Evolutionary conservation across 2,329 filamentous ascomycete species (phyloP), one percentile per base, ranked within the genome.

Genomic region (Fusarium domesticum): DNA sequence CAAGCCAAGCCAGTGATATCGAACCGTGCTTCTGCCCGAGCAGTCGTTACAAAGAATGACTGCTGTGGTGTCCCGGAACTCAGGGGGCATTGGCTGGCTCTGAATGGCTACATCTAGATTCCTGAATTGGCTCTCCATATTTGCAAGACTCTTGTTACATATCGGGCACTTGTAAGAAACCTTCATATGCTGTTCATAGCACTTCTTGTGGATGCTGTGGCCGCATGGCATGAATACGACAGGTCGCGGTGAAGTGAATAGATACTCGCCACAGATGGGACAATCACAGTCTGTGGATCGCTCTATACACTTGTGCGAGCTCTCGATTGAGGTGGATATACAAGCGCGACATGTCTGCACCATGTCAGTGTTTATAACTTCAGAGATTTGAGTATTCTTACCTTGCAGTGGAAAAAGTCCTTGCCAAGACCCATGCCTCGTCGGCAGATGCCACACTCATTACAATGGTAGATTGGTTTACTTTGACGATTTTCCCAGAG

Each of bases 381-480:
- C 18, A 16, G 16, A 19, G 28, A 33, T 7, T 34, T 15, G 10
- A 17, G 11, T 11, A 30, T n/a, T 57, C 70, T 65, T 71, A 92
- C 89, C 80, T 96, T 95, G 85, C 93, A 98, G 68, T 98, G 93
- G 61, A 95, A 91, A 64, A 95, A 98, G 64, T 98, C 93, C 64
- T 96, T 97, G 4, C 93, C 92, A 20, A 98, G 73, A 2, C 93
- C 93, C 64, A 89, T 81, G 2, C 93, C 93, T 45, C 91, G 84
- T 46, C 93, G 81, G 64, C 93, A 98, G 49, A 98, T 96, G 5
- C 93, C 93, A 66, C 93, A 98, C 61, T 97, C 93, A 60, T 84
- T 80, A 66, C 93, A 98, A 64, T 98, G 93, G 63, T 98, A 98
- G 45, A 97, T 96, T 53, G 85, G 86, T 66, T 95, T 96, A 54